Evolutionary conservation across 73 alveolate species (phyloP).

Genomic region (Tetrahymena borealis): DNA sequence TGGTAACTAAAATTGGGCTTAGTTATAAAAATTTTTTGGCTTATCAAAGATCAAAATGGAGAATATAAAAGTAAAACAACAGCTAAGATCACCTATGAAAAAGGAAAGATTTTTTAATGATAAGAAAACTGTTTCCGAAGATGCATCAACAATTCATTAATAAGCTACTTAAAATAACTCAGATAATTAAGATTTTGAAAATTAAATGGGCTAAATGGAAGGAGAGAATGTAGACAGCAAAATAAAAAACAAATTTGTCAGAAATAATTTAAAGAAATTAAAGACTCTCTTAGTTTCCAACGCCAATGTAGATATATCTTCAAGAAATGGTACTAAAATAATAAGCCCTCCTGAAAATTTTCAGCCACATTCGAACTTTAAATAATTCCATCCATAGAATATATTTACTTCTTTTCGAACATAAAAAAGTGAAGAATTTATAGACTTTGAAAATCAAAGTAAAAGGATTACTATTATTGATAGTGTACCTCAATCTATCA

Average conservation of each 20-base stretch:
- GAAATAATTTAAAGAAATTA: background rate
- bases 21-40: background rate
- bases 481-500: no score
- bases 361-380: background rate
- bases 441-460: background rate
- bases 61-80: background rate
- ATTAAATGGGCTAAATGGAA: background rate
- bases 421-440: background rate
- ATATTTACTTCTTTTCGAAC: background rate
- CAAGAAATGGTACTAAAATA: background rate
- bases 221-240: background rate
- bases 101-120: background rate
- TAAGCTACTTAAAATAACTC: background rate
- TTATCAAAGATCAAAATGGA: background rate
- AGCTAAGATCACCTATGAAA: background rate
- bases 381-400: background rate
- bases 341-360: background rate
- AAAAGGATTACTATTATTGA: background rate
- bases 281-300: background rate
- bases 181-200: background rate
- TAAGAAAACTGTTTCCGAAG: background rate
- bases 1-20: background rate
- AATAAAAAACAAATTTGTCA: background rate
- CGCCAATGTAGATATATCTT: background rate
- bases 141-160: background rate